phyloP scores from a whole-genome alignment of 1,284 basidiomycete genomes.

The Jaminaea rosea region DNA sequence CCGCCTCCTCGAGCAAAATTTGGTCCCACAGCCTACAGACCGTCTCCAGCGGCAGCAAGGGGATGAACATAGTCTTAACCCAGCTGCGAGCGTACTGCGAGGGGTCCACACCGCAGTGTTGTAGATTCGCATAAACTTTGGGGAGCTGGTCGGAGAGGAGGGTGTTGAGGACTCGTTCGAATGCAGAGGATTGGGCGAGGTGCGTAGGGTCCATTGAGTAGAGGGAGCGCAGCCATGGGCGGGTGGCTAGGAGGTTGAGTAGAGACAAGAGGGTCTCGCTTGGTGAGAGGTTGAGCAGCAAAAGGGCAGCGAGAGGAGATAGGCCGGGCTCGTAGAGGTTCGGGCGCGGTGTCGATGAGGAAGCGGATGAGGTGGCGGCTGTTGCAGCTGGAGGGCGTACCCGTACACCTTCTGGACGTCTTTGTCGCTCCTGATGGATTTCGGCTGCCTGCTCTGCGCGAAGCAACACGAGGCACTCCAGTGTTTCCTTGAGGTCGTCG shows the following conservation, averaged over 20 bases:
- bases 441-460: slow-evolving; percentile 65
- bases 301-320: slow-evolving; percentile 66
- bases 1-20: slow-evolving; percentile 10
- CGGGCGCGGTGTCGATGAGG: background rate
- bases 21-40: slow-evolving; percentile 39
- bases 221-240: slow-evolving; percentile 35
- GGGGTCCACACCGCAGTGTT: slow-evolving; percentile 23
- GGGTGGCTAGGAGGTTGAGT: slow-evolving; percentile 59
- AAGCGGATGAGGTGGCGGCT: slow-evolving; percentile 1
- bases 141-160: slow-evolving; percentile 86
- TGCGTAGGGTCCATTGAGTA: slow-evolving; percentile 24
- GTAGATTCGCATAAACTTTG: slow-evolving; percentile 56
- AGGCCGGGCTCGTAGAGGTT: slow-evolving; percentile 38
- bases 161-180: slow-evolving; percentile 75
- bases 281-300: slow-evolving; percentile 72
- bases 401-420: too few species aligned
- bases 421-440: slow-evolving; percentile 13
- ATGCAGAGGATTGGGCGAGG: background rate
- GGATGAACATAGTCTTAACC: slow-evolving; percentile 27
- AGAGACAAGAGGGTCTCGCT: slow-evolving; percentile 72
- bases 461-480: slow-evolving; percentile 83
- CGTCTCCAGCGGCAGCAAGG: slow-evolving; percentile 33
- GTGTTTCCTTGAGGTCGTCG: slow-evolving; percentile 72
- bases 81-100: slow-evolving; percentile 24
- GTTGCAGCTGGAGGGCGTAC: too few species aligned